A percentile compares a stretch with the other conserved stretches of the same genome.
Conservation (phyloP, 78 protist genomes). For the Isochrysis galbana region DNA sequence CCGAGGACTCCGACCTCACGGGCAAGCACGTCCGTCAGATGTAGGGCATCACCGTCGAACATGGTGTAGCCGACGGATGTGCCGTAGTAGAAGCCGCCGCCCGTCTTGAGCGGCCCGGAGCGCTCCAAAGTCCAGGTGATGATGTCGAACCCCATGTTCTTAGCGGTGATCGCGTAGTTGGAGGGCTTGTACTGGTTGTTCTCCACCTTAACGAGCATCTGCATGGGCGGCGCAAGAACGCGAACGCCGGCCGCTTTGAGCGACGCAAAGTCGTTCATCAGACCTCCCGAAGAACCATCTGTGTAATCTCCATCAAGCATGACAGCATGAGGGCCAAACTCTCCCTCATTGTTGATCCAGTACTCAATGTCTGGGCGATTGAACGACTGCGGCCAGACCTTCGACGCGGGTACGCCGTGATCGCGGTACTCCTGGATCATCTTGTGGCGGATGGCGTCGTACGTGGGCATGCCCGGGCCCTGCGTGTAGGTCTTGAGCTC, state of each 20-base stretch:
- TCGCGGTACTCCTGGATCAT: neutral
- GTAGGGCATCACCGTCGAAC: neutral
- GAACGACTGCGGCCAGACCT: slow-evolving; percentile 5
- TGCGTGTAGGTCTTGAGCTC: slow-evolving; percentile 21
- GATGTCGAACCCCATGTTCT: neutral
- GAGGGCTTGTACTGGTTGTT: neutral
- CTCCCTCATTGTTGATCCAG: neutral
- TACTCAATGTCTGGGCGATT: neutral
- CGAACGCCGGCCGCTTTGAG: slow-evolving; percentile 7
- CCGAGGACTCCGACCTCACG: neutral
- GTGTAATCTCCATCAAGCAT: neutral
- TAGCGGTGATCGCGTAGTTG: neutral
- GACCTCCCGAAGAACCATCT: neutral
- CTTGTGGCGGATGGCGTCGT: neutral
- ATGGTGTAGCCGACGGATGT: neutral
- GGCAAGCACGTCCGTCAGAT: neutral
- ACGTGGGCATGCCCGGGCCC: neutral
- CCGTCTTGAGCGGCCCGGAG: neutral
- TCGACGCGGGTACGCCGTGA: neutral
- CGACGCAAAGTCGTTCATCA: too few relatives aligned
- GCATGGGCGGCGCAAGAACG: slow-evolving; percentile 8
- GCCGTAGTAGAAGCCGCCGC: slow-evolving; percentile 23
- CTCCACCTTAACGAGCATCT: neutral
- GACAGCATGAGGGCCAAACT: neutral
- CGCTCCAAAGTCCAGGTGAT: slow-evolving; percentile 35